Base-by-base conservation (phyloP, 1,284 basidiomycete species). In the Mycosarcoma mackinlayi region DNA sequence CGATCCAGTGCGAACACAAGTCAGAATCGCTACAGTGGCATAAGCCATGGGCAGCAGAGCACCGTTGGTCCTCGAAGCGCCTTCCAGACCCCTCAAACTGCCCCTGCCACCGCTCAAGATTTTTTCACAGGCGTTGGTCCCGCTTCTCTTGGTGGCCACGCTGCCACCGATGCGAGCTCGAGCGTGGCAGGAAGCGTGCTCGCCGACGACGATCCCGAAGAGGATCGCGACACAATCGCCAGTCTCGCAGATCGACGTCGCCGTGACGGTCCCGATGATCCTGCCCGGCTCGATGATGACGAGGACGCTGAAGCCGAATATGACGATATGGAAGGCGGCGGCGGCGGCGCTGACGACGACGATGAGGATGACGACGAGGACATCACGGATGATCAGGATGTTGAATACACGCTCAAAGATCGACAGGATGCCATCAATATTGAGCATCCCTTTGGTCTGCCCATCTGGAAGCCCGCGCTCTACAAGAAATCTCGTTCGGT, bases 401-500 rank as follows among this genome's bases (percentile, higher is more conserved):
- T 92, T 34, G 93, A 86, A 46, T 86, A 98, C 76, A 98, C 95
- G 0, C 85, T 98, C 73, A 94, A 92, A 84, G 94, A 98, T 77
- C 89, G 96, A 27, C 96, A 99, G 83, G 97, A 96, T 41, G 87
- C 87, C 75, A 96, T 98, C 84, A 98, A 98, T 84, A 94, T 97
- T 81, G 93, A 97, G 83, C 96, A 99, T 84, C 96, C 96, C 7
- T 98, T 99, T 84, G 96, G 96, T 86, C 87, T 99, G 71, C 96
- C 93, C 41, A 98, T 99, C 81, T 98, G 96, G 96, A 99, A 99
- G 84, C 96, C 96, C 13, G 96, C 96, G 0, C 84, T 99, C 51
- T 99, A 99, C 88, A 95, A 96, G 85, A 99, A 99, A 84, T 92
- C 92, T 25, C 90, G 96, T 44, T 94, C 94, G 2, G 92, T 98